Evolutionary conservation across 345 rosid species (phyloP).

Genomic region (Abelmoschus esculentus): DNA sequence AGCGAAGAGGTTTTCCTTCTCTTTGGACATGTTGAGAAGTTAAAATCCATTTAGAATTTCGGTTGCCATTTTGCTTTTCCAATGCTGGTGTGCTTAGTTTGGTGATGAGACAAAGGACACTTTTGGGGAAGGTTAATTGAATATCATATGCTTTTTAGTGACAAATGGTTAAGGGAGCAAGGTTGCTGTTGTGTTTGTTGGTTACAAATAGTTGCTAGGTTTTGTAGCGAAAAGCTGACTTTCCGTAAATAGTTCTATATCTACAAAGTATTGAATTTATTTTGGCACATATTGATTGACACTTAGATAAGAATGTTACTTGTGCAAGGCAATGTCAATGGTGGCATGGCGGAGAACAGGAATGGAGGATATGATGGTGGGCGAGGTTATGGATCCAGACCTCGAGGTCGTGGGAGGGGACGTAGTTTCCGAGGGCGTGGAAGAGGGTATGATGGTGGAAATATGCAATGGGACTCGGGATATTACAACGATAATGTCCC

Average conservation of each 20-base stretch:
- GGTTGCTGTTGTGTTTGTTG: neutral
- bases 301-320: neutral
- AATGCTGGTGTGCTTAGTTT: neutral
- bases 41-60: neutral
- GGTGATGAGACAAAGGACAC: neutral
- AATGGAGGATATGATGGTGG: constrained; percentile 42
- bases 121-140: neutral
- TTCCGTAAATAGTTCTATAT: too few relatives aligned
- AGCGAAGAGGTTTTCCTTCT: neutral
- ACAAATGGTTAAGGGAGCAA: neutral
- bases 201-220: neutral
- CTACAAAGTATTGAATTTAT: too few relatives aligned
- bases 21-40: neutral
- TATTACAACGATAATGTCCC: constrained; percentile 13
- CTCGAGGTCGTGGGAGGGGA: constrained; percentile 45
- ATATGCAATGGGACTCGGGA: constrained; percentile 15
- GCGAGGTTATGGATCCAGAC: constrained; percentile 35
- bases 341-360: constrained; percentile 27
- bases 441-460: constrained; percentile 22
- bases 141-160: neutral
- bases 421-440: constrained; percentile 37
- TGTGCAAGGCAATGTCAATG: constrained; percentile 29
- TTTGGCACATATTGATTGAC: neutral
- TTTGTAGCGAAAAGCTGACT: too few relatives aligned
- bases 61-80: neutral